Conservation (phyloP, 345 rosid species). For the Eucalyptus dawsonii region DNA sequence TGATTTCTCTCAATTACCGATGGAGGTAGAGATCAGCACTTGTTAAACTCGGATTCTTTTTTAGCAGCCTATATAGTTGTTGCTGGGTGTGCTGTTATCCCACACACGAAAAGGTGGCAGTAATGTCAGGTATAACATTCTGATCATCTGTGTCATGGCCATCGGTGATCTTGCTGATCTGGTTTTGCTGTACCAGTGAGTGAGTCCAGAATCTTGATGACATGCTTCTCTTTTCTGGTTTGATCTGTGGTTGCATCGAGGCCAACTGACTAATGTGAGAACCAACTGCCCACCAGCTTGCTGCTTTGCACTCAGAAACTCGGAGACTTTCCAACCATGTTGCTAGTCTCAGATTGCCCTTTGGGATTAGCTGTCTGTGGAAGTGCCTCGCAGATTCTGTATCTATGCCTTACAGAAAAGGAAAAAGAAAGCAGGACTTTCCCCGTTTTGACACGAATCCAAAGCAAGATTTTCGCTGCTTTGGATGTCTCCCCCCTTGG, state of each 20-base stretch:
- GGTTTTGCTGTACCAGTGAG: no score
- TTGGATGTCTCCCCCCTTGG: neutral
- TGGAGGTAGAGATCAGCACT: neutral
- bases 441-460: neutral
- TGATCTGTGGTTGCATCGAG: neutral
- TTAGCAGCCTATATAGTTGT: accelerated
- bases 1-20: neutral
- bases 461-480: neutral
- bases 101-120: neutral
- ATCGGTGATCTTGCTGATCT: neutral
- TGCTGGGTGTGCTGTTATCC: neutral
- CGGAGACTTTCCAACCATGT: neutral
- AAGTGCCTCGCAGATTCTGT: neutral
- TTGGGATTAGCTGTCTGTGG: no score
- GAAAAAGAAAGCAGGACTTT: neutral
- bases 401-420: neutral
- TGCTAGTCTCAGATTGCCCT: no score
- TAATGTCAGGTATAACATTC: neutral
- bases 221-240: neutral
- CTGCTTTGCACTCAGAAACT: neutral
- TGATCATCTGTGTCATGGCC: neutral
- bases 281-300: neutral
- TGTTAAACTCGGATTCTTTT: neutral
- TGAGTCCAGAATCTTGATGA: no score
- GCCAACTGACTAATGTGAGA: neutral